These are phyloP conservation scores for Salix udensis DNA, from an alignment of 345 rosid genomes.

Conservation along the genomic window DNA sequence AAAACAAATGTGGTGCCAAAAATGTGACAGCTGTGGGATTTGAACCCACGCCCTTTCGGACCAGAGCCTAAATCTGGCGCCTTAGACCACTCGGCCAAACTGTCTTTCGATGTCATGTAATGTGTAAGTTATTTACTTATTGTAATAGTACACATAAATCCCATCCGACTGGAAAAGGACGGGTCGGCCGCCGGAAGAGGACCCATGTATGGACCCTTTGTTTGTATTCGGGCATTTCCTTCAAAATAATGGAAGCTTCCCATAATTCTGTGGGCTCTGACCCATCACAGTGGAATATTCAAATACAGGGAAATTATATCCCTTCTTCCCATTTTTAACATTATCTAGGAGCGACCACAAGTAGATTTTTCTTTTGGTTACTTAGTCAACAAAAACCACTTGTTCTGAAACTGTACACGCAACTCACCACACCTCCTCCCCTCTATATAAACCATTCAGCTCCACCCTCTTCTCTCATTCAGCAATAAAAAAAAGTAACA, in stretches of 20 bases:
- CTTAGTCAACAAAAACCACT: background rate
- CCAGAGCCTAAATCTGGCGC: constrained; percentile 99
- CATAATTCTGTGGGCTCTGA: background rate
- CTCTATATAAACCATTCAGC: background rate
- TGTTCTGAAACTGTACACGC: background rate
- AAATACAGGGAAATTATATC: background rate
- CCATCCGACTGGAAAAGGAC: background rate
- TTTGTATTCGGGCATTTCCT: background rate
- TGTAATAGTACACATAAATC: too few species aligned
- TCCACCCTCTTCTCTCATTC: background rate
- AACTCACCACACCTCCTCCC: background rate
- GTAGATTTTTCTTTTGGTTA: background rate
- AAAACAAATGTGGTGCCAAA: background rate
- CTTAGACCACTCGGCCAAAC: constrained; percentile 99
- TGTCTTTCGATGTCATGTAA: constrained; percentile 19
- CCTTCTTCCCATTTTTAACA: background rate
- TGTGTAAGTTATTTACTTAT: too few species aligned
- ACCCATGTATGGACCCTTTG: background rate
- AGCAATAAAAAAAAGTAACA: background rate
- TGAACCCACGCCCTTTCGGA: constrained; percentile 99
- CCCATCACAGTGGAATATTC: constrained; percentile 11
- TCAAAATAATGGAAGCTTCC: background rate
- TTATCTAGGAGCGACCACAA: constrained; percentile 18
- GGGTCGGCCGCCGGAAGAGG: background rate
- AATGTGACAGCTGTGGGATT: constrained; percentile 90